These are phyloP conservation scores for Zymoseptoria pseudotritici DNA, from an alignment of 2,329 filamentous ascomycete species.

Conservation along the genomic window DNA sequence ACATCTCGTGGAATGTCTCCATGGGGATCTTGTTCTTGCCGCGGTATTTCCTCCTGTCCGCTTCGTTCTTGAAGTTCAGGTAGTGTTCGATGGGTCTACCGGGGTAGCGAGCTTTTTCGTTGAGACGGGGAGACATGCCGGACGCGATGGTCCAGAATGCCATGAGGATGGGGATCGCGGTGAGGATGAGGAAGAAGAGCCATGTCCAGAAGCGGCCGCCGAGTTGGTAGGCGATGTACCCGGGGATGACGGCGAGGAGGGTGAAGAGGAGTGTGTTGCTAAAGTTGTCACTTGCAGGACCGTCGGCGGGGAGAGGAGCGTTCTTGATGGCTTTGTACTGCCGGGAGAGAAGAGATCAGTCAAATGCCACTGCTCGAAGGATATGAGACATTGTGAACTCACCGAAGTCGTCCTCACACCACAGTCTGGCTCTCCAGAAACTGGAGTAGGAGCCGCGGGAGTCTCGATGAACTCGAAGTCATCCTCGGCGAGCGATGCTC, in stretches of 20 bases:
- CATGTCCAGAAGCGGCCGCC: conserved; percentile 81
- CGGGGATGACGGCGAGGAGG: conserved; percentile 63
- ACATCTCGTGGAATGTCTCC: conserved; percentile 96
- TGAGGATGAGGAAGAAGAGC: conserved; percentile 76
- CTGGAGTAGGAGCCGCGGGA: conserved; percentile 48
- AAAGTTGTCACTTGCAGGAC: conserved; percentile 75
- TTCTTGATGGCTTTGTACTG: conserved; percentile 89
- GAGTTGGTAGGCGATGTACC: conserved; percentile 74
- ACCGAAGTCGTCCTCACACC: conserved; percentile 57
- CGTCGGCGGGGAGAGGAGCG: conserved; percentile 86
- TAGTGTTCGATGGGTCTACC: conserved; percentile 88
- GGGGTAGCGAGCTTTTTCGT: conserved; percentile 82
- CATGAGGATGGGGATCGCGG: conserved; percentile 69
- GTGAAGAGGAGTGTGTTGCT: conserved; percentile 70
- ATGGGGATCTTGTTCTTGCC: conserved; percentile 77
- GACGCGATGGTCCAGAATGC: conserved; percentile 78
- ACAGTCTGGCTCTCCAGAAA: conserved; percentile 47
- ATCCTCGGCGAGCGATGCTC: conserved; percentile 37
- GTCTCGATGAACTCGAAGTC: conserved; percentile 62
- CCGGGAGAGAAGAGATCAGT: neutral
- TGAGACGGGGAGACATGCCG: conserved; percentile 75
- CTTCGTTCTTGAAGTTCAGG: conserved; percentile 65
- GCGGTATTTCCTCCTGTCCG: conserved; percentile 58
- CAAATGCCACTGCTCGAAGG: neutral
- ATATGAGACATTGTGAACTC: conserved; percentile 1